Conservation (phyloP, 2,329 filamentous ascomycete genomes). For the Nothomitra cinnamomea region DNA sequence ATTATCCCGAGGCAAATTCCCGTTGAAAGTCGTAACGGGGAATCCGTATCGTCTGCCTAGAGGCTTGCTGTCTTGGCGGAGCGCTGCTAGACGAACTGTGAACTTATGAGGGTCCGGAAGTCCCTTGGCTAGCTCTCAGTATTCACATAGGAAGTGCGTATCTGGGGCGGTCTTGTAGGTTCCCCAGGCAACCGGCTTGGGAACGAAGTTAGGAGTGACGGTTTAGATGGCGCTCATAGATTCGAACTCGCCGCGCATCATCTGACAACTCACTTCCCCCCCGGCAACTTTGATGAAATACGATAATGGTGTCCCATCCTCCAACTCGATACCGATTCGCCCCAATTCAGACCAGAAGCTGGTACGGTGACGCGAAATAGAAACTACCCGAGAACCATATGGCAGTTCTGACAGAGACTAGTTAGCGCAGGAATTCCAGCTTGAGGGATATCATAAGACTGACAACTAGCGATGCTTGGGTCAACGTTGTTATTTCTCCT, state of each 20-base stretch:
- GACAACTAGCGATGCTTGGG: too few relatives aligned
- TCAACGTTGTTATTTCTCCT: too few relatives aligned
- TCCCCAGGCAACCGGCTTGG: slow-evolving; percentile 26
- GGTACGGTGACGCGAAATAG: too few relatives aligned
- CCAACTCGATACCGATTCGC: too few relatives aligned
- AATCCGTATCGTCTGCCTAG: slow-evolving; percentile 9
- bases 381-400: too few relatives aligned
- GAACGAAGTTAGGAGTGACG: slow-evolving; percentile 22
- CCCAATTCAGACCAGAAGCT: too few relatives aligned
- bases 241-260: slow-evolving; percentile 25
- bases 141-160: slow-evolving; percentile 28
- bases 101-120: slow-evolving; percentile 14
- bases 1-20: slow-evolving; percentile 3
- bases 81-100: slow-evolving; percentile 5
- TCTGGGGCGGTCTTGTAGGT: slow-evolving; percentile 18
- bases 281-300: slow-evolving; percentile 15
- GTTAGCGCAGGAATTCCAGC: too few relatives aligned
- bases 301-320: too few relatives aligned
- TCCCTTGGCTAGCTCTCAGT: slow-evolving; percentile 21
- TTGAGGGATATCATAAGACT: too few relatives aligned
- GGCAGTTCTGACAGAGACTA: too few relatives aligned
- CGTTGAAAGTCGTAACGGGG: background rate
- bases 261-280: slow-evolving; percentile 18
- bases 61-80: slow-evolving; percentile 12
- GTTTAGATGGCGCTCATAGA: slow-evolving; percentile 24